Evolutionary conservation across 345 rosid genomes (phyloP).

Genomic region (Lumnitzera racemosa): DNA sequence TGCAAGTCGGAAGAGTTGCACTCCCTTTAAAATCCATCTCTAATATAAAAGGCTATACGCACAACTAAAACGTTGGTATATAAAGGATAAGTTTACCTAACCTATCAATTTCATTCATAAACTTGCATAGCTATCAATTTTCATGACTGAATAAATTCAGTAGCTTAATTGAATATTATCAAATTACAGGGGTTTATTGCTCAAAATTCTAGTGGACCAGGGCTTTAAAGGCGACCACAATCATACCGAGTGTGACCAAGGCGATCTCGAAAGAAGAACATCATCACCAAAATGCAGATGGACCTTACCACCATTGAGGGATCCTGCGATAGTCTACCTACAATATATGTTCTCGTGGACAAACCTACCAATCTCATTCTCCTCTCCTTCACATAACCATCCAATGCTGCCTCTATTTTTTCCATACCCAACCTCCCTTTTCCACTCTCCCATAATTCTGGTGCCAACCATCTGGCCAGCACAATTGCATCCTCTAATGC

Average conservation of each 20-base stretch:
- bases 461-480: slow-evolving; percentile 37
- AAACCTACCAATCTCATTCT: slow-evolving; percentile 26
- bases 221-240: slow-evolving; percentile 5
- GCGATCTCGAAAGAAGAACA: slow-evolving; percentile 3
- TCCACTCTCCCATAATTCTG: slow-evolving; percentile 6
- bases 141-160: no score
- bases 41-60: no score
- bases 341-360: slow-evolving; percentile 1
- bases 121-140: no score
- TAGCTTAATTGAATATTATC: no score
- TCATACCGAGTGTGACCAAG: slow-evolving; percentile 7
- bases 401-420: slow-evolving; percentile 24
- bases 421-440: neutral
- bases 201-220: neutral
- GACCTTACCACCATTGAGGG: slow-evolving; percentile 6
- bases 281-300: neutral
- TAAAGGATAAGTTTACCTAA: no score
- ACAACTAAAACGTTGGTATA: no score
- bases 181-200: no score
- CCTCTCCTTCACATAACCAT: slow-evolving; percentile 30
- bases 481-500: slow-evolving; percentile 47
- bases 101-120: no score
- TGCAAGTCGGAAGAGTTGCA: no score
- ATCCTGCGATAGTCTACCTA: neutral
- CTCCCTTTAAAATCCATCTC: no score